A percentile compares a stretch with the other conserved stretches of the same genome.
These are phyloP conservation scores for Colletotrichum tropicale DNA, from an alignment of 2,329 filamentous ascomycete species.

Conservation along the genomic window DNA sequence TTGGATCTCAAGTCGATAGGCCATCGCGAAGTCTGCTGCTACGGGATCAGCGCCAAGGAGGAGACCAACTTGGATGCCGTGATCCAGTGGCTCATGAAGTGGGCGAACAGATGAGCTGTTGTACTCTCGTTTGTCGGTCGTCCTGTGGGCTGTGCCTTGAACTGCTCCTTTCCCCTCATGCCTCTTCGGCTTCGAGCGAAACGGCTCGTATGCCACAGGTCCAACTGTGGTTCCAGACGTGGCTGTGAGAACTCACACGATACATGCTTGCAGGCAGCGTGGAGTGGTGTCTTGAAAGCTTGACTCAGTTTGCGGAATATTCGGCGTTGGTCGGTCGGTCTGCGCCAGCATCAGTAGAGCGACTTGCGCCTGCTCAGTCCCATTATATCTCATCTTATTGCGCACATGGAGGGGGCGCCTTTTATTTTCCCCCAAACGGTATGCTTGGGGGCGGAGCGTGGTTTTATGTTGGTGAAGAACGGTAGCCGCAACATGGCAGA, in stretches of 20 bases:
- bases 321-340: slow-evolving; percentile 11
- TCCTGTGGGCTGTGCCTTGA: background rate
- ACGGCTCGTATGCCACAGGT: background rate
- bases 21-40: slow-evolving; percentile 95
- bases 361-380: background rate
- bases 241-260: background rate
- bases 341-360: slow-evolving; percentile 16
- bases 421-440: background rate
- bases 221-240: background rate
- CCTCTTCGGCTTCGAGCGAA: background rate
- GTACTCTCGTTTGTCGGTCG: background rate
- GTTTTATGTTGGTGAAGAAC: background rate
- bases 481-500: background rate
- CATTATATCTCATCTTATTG: background rate
- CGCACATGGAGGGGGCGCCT: background rate
- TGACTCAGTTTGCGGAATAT: background rate
- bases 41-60: slow-evolving; percentile 97
- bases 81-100: slow-evolving; percentile 93
- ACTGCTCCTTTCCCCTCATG: background rate
- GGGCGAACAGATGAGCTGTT: slow-evolving; percentile 70
- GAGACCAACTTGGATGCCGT: slow-evolving; percentile 98
- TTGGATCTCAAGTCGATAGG: slow-evolving; percentile 89
- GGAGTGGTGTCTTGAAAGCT: background rate
- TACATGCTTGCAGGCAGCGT: background rate
- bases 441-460: background rate